Evolutionary conservation across 169 alveolate species (phyloP).

Genomic region (Plasmodium ovale): DNA sequence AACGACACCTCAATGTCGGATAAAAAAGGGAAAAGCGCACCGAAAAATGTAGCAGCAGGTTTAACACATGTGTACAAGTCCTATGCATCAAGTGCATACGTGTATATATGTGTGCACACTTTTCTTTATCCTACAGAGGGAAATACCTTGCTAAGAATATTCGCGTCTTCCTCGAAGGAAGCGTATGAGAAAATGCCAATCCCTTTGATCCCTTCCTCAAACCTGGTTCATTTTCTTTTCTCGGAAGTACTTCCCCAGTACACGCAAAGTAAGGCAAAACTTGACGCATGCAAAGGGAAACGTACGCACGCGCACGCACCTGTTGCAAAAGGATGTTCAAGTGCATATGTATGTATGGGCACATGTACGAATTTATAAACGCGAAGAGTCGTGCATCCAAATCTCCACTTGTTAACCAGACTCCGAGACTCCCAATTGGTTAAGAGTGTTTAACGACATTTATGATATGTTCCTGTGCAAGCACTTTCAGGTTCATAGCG

Average conservation of each 20-base stretch:
- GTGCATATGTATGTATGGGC: background rate
- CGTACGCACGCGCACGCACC: background rate
- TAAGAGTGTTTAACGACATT: conserved; percentile 30
- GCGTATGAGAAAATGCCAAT: conserved; percentile 45
- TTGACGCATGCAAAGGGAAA: background rate
- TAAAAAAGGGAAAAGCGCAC: no score
- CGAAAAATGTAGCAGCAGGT: no score
- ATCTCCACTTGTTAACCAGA: background rate
- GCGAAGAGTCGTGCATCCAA: background rate
- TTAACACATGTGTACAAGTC: no score
- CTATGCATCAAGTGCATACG: no score
- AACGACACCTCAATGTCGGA: no score
- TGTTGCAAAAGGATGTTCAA: no score
- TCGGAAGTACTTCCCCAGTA: conserved; percentile 11
- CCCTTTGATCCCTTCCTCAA: conserved; percentile 31
- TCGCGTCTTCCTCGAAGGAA: conserved; percentile 15
- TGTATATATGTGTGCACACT: no score
- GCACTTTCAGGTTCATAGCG: conserved; percentile 10
- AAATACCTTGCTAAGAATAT: conserved; percentile 14
- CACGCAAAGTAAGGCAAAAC: conserved; percentile 14
- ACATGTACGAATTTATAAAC: background rate
- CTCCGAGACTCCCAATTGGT: conserved; percentile 22
- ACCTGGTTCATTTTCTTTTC: conserved; percentile 14
- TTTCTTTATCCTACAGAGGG: conserved; percentile 11
- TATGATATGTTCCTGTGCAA: conserved; percentile 33